phyloP scores from a whole-genome alignment of 257 asterid genomes.

The Solanum megistacrolobum region DNA sequence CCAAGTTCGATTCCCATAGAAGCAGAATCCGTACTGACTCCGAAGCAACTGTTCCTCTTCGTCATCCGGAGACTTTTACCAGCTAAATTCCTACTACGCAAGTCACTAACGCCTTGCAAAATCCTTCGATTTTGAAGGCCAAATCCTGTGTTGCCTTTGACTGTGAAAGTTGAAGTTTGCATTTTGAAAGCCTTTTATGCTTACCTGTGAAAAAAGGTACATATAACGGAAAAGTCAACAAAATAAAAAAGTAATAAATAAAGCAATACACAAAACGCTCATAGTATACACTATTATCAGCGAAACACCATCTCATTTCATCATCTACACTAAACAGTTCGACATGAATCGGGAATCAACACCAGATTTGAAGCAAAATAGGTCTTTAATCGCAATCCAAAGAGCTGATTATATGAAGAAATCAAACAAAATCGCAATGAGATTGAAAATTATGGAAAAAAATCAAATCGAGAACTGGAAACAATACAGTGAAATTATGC shows the following conservation, averaged over 20 bases:
- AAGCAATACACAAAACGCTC: not conserved
- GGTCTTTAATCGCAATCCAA: not conserved
- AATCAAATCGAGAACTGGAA: not conserved
- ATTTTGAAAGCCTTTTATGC: constrained; percentile 15
- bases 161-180: constrained; percentile 46
- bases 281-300: too few relatives aligned
- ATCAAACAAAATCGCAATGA: not conserved
- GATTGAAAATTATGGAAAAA: not conserved
- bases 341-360: not conserved
- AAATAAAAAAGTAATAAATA: not conserved
- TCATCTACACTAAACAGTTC: not conserved
- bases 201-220: constrained; percentile 21
- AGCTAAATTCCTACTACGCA: constrained; percentile 10
- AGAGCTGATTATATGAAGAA: not conserved
- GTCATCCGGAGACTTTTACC: constrained; percentile 18
- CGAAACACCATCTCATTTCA: too few relatives aligned
- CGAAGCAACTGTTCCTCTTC: constrained; percentile 33
- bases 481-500: not conserved
- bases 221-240: constrained; percentile 22
- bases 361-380: not conserved
- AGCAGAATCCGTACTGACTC: constrained; percentile 26
- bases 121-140: constrained; percentile 25
- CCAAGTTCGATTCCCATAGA: constrained; percentile 37
- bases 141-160: constrained; percentile 25
- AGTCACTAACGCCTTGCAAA: constrained; percentile 12